phyloP scores from a whole-genome alignment of 805 yeast species.

The Spathaspora gorwiae region DNA sequence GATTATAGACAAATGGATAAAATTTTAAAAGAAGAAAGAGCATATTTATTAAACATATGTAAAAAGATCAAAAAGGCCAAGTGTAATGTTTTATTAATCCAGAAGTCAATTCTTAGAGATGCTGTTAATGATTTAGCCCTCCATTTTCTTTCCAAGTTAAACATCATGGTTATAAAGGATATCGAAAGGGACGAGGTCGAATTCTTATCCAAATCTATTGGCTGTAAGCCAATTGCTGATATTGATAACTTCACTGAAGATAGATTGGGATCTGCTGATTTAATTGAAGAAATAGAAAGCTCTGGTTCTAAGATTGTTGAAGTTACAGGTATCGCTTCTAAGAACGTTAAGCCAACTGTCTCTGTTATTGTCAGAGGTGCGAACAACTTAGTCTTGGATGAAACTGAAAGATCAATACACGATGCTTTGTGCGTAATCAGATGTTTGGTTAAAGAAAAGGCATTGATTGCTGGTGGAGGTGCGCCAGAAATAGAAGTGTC shows the following conservation, averaged over 20 bases:
- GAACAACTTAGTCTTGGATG: slow-evolving; percentile 83
- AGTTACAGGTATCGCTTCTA: slow-evolving; percentile 67
- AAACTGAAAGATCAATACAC: slow-evolving; percentile 94
- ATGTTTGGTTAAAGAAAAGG: slow-evolving; percentile 83
- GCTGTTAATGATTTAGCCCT: slow-evolving; percentile 93
- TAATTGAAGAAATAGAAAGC: slow-evolving; percentile 85
- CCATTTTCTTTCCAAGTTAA: slow-evolving; percentile 89
- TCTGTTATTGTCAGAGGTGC: slow-evolving; percentile 95
- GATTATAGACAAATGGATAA: slow-evolving; percentile 99
- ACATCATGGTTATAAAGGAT: slow-evolving; percentile 91
- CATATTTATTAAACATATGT: slow-evolving; percentile 88
- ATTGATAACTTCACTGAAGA: slow-evolving; percentile 90
- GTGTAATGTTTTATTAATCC: slow-evolving; percentile 87
- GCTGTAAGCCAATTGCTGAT: slow-evolving; percentile 96
- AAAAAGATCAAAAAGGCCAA: slow-evolving; percentile 95
- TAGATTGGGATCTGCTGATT: slow-evolving; percentile 86
- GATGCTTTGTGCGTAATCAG: slow-evolving; percentile 94
- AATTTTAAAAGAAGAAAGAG: slow-evolving; percentile 95
- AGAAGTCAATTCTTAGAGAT: slow-evolving; percentile 89
- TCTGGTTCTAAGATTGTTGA: slow-evolving; percentile 87
- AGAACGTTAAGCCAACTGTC: slow-evolving; percentile 62
- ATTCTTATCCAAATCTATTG: slow-evolving; percentile 76
- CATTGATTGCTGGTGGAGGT: slow-evolving; percentile 97
- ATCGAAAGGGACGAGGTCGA: slow-evolving; percentile 96
- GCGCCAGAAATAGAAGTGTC: slow-evolving; percentile 95